Evolutionary conservation across 441 rosid genomes (phyloP).

Genomic region (Capsella rubella): DNA sequence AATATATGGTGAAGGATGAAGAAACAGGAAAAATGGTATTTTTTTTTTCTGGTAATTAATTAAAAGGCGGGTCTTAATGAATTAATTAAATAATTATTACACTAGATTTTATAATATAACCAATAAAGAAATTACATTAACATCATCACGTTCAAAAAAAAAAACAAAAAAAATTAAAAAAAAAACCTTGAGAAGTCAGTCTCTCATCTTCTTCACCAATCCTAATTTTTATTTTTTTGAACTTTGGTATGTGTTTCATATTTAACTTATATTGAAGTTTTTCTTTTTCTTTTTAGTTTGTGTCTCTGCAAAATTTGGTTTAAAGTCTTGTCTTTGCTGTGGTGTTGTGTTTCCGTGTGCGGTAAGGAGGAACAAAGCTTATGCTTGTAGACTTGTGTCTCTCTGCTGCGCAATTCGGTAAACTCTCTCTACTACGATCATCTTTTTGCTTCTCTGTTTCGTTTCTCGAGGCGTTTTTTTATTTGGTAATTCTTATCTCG

Average conservation of each 20-base stretch:
- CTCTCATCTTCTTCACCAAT: slow-evolving; percentile 34
- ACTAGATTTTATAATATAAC: neutral
- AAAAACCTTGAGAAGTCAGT: slow-evolving; percentile 10
- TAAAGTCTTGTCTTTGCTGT: slow-evolving; percentile 31
- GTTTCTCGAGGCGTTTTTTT: slow-evolving; percentile 16
- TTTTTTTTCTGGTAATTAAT: neutral
- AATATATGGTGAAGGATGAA: neutral
- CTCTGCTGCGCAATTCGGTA: slow-evolving; percentile 44
- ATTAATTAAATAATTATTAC: neutral
- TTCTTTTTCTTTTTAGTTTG: slow-evolving; percentile 32
- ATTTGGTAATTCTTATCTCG: slow-evolving; percentile 17
- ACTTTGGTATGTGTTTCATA: neutral
- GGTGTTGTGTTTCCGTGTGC: slow-evolving; percentile 44
- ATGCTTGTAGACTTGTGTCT: slow-evolving; percentile 39
- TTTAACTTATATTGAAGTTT: slow-evolving; percentile 19
- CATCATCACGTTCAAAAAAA: neutral
- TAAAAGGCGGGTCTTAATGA: neutral
- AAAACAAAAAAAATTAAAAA: neutral
- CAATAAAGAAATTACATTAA: neutral
- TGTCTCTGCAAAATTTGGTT: slow-evolving; percentile 29
- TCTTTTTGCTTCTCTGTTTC: slow-evolving; percentile 12
- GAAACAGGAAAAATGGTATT: neutral
- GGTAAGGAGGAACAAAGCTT: slow-evolving; percentile 42
- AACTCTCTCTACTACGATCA: slow-evolving; percentile 29
- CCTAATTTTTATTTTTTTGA: neutral